A percentile compares a stretch with the other conserved stretches of the same genome.
Conservation (phyloP, 148 eudicot species). For the Rheum nobile region DNA sequence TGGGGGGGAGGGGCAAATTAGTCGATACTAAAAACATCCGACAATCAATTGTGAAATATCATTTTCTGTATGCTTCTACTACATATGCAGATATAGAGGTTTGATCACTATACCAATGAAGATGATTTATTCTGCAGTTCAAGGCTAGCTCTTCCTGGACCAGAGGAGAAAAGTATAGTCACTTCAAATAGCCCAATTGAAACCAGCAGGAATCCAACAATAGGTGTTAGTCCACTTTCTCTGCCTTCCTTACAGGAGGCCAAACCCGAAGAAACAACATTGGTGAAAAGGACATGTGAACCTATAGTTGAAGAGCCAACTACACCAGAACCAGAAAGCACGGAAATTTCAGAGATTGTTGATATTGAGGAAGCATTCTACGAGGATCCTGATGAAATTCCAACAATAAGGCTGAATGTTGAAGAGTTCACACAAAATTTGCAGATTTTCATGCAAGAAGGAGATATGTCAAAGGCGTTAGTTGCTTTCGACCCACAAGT, state of each 20-base stretch:
- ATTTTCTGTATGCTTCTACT: not conserved
- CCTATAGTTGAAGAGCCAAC: conserved; percentile 37
- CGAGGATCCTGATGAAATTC: conserved; percentile 19
- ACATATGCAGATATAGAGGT: not conserved
- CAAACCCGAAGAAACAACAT: conserved; percentile 9
- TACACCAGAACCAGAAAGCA: conserved; percentile 22
- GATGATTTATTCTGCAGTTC: conserved; percentile 26
- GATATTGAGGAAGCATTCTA: conserved; percentile 27
- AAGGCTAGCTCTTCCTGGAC: conserved; percentile 64
- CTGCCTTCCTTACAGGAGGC: conserved; percentile 20
- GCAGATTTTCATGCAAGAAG: conserved; percentile 14
- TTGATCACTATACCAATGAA: not conserved
- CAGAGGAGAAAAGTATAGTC: conserved; percentile 47
- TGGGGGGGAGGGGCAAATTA: too few species aligned
- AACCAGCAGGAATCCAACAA: conserved; percentile 8
- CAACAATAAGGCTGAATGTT: conserved; percentile 20
- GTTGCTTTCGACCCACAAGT: conserved; percentile 16
- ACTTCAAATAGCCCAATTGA: conserved; percentile 20
- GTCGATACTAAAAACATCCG: too few species aligned
- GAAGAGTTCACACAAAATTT: conserved; percentile 15
- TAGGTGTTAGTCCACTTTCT: conserved; percentile 19
- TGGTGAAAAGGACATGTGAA: conserved; percentile 22
- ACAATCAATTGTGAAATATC: too few species aligned
- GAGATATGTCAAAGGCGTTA: conserved; percentile 26
- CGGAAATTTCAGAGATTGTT: conserved; percentile 12